Evolutionary conservation across 75 land plant species (phyloP).

Genomic region (Gnetum montanum): DNA sequence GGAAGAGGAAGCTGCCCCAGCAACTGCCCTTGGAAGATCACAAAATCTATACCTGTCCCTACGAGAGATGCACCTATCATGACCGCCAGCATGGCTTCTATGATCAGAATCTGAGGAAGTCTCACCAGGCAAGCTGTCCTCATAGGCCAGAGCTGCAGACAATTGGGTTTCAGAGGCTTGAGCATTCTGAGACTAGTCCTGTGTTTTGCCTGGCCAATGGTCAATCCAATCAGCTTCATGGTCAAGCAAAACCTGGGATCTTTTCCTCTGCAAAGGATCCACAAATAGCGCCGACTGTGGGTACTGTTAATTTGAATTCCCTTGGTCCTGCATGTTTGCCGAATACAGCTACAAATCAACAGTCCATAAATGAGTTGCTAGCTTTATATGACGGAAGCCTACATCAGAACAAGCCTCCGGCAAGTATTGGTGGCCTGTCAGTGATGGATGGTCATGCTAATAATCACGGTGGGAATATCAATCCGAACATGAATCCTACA

Average conservation of each 20-base stretch:
- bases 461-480: too few relatives aligned
- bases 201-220: background rate
- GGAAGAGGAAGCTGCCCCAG: slow-evolving; percentile 11
- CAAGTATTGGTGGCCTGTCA: background rate
- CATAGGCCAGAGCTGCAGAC: slow-evolving; percentile 8
- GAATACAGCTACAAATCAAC: background rate
- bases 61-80: slow-evolving; percentile 12
- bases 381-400: slow-evolving; percentile 7
- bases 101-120: slow-evolving; percentile 11
- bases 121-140: slow-evolving; percentile 11
- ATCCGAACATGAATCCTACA: background rate
- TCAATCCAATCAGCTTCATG: slow-evolving; percentile 1
- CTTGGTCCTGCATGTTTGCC: background rate
- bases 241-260: background rate
- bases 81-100: slow-evolving; percentile 8
- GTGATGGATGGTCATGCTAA: background rate
- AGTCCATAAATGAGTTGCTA: slow-evolving; percentile 4
- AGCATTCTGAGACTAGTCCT: background rate
- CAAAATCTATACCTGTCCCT: slow-evolving; percentile 9
- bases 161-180: slow-evolving; percentile 3
- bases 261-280: background rate
- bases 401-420: slow-evolving; percentile 7
- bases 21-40: background rate
- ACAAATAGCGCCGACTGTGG: slow-evolving; percentile 1
- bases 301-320: background rate